Evolutionary conservation across 441 rosid species (phyloP), one percentile per base, ranked within the genome.

Genomic region (Populus hybrid): DNA sequence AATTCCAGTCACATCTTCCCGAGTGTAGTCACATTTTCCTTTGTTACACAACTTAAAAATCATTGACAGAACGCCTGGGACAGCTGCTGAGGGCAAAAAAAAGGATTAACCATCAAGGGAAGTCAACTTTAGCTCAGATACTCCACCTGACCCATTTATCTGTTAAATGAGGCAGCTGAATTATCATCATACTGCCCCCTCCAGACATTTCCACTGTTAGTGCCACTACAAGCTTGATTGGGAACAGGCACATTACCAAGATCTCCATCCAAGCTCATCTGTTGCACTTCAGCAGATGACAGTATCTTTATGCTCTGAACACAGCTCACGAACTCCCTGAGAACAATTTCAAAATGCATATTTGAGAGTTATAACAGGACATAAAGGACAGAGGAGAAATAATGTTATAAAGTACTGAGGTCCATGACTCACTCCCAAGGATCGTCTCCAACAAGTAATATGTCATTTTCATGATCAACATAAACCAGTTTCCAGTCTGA

Each of bases 401-500:
- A 23, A 70, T n/a, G 31, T 63, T 74, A 21, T 56, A 70, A 40
- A 4, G 31, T 12, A 16, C 40, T 18, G 26, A 65, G 69, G 74
- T 72, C 36, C 7, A 71, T 14, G 61, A 86, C 99, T 89, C 91
- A 93, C 99, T 95, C 99, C 99, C 99, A 95, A 65, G 99, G 99
- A 82, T 95, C 99, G 66, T 95, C 99, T 9, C 99, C 99, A 56
- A 93, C 97, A 23, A 95, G 98, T 45, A 95, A 84, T 64, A 95
- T 92, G 77, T 95, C 98, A 59, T 93, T 93, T 82, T 95, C 99
- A 56, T 89, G 99, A 82, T 95, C 99, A 20, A 92, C 90, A 74
- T 91, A 95, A 28, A 95, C 99, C 68, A 95, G 87, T 84, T 95
- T 93, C 98, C 98, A 94, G 68, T 92, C 99, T 28, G 96, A 91